phyloP scores from a whole-genome alignment of 2,329 filamentous ascomycete genomes.

The Ophiostoma sp. region DNA sequence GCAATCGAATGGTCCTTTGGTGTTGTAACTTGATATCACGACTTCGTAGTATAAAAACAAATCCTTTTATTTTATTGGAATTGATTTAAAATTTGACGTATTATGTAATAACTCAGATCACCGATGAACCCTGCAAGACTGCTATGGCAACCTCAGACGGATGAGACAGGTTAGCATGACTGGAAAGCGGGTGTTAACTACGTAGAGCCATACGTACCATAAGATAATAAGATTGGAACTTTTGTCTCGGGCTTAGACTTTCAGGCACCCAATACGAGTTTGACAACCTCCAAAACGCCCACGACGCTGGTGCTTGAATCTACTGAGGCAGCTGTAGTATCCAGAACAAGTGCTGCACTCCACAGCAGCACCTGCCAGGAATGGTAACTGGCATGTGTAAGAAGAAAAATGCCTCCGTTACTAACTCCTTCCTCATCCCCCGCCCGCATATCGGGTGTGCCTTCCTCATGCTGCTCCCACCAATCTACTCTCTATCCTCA shows the following conservation, averaged over 20 bases:
- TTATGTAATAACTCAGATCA: background rate
- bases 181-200: background rate
- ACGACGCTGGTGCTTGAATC: constrained; percentile 9
- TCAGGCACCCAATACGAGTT: background rate
- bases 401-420: background rate
- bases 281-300: background rate
- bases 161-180: constrained; percentile 3
- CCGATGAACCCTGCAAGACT: background rate
- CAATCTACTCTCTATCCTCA: background rate
- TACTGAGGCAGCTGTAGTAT: constrained; percentile 15
- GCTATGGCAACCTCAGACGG: constrained; percentile 11
- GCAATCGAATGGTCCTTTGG: background rate
- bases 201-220: too few species aligned
- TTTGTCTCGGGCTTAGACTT: background rate
- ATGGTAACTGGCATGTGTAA: constrained; percentile 19
- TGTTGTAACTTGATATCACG: background rate
- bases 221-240: background rate
- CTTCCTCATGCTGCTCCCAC: background rate
- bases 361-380: constrained; percentile 10
- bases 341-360: constrained; percentile 7
- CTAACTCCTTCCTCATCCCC: constrained; percentile 1
- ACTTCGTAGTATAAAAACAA: background rate
- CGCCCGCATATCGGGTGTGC: background rate
- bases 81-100: background rate
- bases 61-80: too few species aligned